Evolutionary conservation across 2,329 filamentous ascomycete species (phyloP), one percentile per base, ranked within the genome.

Genomic region (Fusarium luffae): DNA sequence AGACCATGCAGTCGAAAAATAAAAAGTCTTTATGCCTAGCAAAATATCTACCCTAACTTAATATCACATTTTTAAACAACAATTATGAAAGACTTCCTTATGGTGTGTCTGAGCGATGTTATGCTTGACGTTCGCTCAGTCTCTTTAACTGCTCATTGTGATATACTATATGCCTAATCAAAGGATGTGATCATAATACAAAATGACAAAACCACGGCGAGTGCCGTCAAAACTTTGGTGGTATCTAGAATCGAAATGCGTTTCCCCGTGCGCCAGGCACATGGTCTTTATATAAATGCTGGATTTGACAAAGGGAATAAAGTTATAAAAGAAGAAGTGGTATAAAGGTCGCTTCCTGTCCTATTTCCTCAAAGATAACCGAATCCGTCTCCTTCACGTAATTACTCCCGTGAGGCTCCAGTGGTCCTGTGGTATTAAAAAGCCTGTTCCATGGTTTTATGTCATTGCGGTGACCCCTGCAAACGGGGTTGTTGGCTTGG

Each of bases 191-290:
- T 68, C 54, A 42, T 68, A 54, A 50, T 68, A 57, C 54, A 70
- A 42, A 64, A 63, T 27, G 40, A 64, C 50, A 43, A 63, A 60
- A 59, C 23, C 23, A 56, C 42, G 62, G 64, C 41, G 42, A 55
- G 40, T 63, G 48, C 47, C 59, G 67, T 54, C 54, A 40, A 70
- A 69, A 54, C 48, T 70, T 60, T 59, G 54, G 50, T 70, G 68
- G 68, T 70, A 70, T 70, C 68, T 70, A 70, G 68, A 70, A 70
- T 70, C 47, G 63, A 70, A 69, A 54, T 58, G 21, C 25, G 50
- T 43, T 60, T 27, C 52, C 37, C 40, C 19, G 67, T 70, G 68
- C 68, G 32, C 68, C 68, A 64, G 68, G 68, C 68, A 70, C 68
- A 54, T 56, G 34, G 40, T 68, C 46, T 70, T 50, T 32, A 60